These are phyloP conservation scores for Mollisia scopiformis DNA, from an alignment of 2,329 filamentous ascomycete genomes.

Conservation along the genomic window DNA sequence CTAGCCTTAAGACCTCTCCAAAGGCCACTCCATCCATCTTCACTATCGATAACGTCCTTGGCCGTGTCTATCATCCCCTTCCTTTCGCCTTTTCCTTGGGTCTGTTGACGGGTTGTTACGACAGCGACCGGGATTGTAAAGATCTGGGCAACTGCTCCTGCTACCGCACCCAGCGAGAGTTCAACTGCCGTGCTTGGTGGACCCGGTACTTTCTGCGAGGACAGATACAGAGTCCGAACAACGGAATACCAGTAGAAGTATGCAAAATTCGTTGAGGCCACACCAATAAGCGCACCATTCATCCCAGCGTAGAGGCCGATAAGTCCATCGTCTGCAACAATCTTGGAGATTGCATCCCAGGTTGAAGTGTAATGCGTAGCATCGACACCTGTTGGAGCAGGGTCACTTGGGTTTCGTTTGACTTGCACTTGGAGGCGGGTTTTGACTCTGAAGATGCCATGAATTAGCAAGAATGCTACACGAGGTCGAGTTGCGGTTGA, in stretches of 20 bases:
- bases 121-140: slow-evolving; percentile 98
- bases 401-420: slow-evolving; percentile 58
- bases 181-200: slow-evolving; percentile 80
- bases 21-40: slow-evolving; percentile 85
- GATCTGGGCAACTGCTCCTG: slow-evolving; percentile 88
- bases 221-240: slow-evolving; percentile 79
- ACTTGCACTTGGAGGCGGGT: slow-evolving; percentile 95
- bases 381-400: slow-evolving; percentile 46
- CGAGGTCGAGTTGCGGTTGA: slow-evolving; percentile 21
- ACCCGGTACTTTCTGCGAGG: slow-evolving; percentile 57
- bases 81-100: slow-evolving; percentile 79
- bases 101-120: slow-evolving; percentile 94
- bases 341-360: slow-evolving; percentile 85
- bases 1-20: slow-evolving; percentile 97
- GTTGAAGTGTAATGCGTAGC: slow-evolving; percentile 83
- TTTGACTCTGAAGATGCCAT: slow-evolving; percentile 70
- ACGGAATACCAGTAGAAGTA: slow-evolving; percentile 99
- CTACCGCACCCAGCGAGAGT: slow-evolving; percentile 80
- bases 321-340: slow-evolving; percentile 78
- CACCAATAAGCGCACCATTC: slow-evolving; percentile 81
- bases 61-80: slow-evolving; percentile 89
- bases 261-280: slow-evolving; percentile 97
- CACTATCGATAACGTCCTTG: slow-evolving; percentile 84
- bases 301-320: slow-evolving; percentile 88
- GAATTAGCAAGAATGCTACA: background rate